A percentile compares a stretch with the other conserved stretches of the same genome.
phyloP scores from a whole-genome alignment of 2,329 filamentous ascomycete species.

The Botrytis fabae region DNA sequence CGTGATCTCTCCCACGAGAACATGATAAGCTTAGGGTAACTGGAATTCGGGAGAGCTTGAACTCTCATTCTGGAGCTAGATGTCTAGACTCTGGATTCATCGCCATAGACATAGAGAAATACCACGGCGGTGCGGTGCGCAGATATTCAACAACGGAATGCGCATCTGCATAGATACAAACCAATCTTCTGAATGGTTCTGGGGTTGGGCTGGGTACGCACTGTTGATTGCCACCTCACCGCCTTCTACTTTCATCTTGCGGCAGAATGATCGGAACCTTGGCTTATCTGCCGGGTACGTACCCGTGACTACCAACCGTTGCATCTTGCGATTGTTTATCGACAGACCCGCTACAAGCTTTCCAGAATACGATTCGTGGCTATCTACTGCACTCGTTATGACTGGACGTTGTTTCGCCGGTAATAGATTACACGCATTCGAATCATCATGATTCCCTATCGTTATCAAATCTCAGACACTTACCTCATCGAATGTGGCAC shows the following conservation, averaged over 20 bases:
- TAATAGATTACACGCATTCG: neutral
- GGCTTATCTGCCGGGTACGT: neutral
- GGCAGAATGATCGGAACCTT: neutral
- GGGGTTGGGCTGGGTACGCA: neutral
- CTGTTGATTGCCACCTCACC: neutral
- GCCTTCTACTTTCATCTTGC: neutral
- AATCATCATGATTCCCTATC: neutral
- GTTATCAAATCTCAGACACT: neutral
- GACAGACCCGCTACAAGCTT: neutral
- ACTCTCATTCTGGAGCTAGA: neutral
- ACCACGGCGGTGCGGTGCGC: neutral
- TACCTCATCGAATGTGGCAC: neutral
- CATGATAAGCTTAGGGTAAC: neutral
- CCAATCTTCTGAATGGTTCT: neutral
- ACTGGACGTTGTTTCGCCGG: too few species aligned
- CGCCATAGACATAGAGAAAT: neutral
- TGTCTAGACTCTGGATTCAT: neutral
- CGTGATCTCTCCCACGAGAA: neutral
- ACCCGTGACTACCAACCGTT: neutral
- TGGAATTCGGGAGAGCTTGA: neutral
- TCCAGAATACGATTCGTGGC: neutral
- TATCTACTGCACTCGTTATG: neutral
- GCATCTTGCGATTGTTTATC: neutral
- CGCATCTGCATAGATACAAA: neutral
- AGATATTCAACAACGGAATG: neutral